phyloP scores from a whole-genome alignment of 345 rosid species.

The Carallia brachiata region DNA sequence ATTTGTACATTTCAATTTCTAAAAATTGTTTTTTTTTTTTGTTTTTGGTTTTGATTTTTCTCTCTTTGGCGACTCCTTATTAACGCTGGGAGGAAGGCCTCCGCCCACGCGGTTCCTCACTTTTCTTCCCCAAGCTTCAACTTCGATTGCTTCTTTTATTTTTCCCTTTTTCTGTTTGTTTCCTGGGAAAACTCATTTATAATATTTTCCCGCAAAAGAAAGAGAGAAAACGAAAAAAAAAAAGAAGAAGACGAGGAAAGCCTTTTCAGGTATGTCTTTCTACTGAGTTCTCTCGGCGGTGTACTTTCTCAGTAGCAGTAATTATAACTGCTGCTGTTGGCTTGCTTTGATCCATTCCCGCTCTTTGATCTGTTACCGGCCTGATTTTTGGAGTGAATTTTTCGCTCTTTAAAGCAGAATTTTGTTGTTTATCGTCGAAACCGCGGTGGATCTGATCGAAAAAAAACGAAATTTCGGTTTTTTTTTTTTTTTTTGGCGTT shows the following conservation, averaged over 20 bases:
- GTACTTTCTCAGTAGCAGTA: neutral
- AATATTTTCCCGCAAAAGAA: neutral
- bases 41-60: no score
- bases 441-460: slow-evolving; percentile 23
- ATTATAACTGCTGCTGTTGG: no score
- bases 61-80: no score
- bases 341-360: neutral
- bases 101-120: neutral
- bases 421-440: neutral
- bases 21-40: no score
- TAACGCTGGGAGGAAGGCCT: no score
- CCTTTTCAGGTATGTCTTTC: neutral
- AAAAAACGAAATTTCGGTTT: neutral
- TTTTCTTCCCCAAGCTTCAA: neutral
- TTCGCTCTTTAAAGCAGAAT: neutral
- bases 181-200: slow-evolving; percentile 1
- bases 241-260: neutral
- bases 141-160: neutral
- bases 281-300: neutral
- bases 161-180: slow-evolving; percentile 9
- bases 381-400: neutral
- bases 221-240: no score
- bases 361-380: neutral
- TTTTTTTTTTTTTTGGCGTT: neutral
- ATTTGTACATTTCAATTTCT: neutral